Percentiles rank a stretch among this genome's conserved stretches.
Evolutionary conservation across 257 asterid genomes (phyloP).

Genomic region (Salvia hispanica): DNA sequence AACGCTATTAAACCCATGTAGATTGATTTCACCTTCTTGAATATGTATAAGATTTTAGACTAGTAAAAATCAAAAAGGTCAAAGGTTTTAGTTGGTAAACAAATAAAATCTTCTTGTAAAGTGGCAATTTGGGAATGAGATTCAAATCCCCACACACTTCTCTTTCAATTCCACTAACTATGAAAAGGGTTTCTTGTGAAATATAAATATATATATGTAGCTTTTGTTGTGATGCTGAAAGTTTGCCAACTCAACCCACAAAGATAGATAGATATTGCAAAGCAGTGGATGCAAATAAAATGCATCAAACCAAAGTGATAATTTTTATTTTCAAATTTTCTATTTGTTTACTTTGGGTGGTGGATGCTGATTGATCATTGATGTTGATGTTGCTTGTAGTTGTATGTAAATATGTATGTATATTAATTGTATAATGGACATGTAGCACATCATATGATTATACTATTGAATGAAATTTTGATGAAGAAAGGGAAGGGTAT

Average conservation of each 20-base stretch:
- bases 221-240: conserved; percentile 40
- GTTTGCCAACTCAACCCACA: conserved; percentile 36
- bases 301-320: conserved; percentile 27
- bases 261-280: conserved; percentile 18
- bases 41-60: not conserved
- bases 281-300: conserved; percentile 40
- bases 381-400: conserved; percentile 26
- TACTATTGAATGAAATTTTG: not conserved
- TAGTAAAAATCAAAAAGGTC: not conserved
- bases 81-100: conserved; percentile 19
- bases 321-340: not conserved
- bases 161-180: conserved; percentile 30
- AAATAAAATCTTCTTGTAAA: conserved; percentile 17
- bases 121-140: conserved; percentile 30
- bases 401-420: not conserved
- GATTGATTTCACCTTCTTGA: not conserved
- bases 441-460: conserved; percentile 1
- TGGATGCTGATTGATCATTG: conserved; percentile 30
- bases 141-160: conserved; percentile 33
- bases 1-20: not conserved
- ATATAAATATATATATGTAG: not conserved
- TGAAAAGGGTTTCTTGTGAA: conserved; percentile 25
- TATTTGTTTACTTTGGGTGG: conserved; percentile 27
- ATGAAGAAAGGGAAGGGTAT: not conserved
- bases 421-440: not conserved